A percentile compares a stretch with the other conserved stretches of the same genome.
Conservation (phyloP, 345 rosid genomes). For the Rhizophora mangle region DNA sequence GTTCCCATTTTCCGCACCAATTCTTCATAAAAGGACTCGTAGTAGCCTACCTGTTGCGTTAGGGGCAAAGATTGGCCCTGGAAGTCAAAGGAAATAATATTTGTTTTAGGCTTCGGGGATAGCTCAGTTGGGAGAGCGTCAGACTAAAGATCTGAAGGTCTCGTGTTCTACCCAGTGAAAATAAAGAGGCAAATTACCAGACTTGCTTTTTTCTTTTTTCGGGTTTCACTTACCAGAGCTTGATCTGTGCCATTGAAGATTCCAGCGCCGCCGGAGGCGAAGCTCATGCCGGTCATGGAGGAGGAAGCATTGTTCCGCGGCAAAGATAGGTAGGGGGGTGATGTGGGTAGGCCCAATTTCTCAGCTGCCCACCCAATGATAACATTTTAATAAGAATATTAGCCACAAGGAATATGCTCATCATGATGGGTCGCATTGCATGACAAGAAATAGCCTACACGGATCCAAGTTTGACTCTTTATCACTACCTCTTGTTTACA, state of each 20-base stretch:
- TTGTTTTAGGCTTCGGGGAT: conserved; percentile 44
- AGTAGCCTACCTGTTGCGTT: conserved; percentile 49
- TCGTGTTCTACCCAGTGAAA: too few relatives aligned
- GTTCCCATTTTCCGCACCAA: conserved; percentile 33
- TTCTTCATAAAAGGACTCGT: conserved; percentile 23
- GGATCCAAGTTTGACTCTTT: too few relatives aligned
- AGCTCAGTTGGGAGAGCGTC: conserved; percentile 76
- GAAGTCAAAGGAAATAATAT: not conserved
- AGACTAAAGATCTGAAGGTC: too few relatives aligned
- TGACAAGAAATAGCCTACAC: too few relatives aligned
- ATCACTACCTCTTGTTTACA: too few relatives aligned
- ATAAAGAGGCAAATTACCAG: too few relatives aligned
- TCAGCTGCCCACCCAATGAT: conserved; percentile 31
- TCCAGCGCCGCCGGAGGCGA: conserved; percentile 59
- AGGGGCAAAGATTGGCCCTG: conserved; percentile 48
- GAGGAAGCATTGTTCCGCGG: conserved; percentile 4
- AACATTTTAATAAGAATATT: not conserved
- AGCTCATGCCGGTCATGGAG: conserved; percentile 42
- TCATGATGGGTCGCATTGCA: too few relatives aligned
- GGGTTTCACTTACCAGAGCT: conserved; percentile 35
- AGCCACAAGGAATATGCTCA: too few relatives aligned
- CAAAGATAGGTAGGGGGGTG: conserved; percentile 42
- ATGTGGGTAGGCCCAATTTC: conserved; percentile 43
- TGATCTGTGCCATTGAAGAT: conserved; percentile 55
- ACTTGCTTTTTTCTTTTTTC: too few relatives aligned